phyloP scores from a whole-genome alignment of 768 basidiomycete genomes.

The Boletus sensibilis region DNA sequence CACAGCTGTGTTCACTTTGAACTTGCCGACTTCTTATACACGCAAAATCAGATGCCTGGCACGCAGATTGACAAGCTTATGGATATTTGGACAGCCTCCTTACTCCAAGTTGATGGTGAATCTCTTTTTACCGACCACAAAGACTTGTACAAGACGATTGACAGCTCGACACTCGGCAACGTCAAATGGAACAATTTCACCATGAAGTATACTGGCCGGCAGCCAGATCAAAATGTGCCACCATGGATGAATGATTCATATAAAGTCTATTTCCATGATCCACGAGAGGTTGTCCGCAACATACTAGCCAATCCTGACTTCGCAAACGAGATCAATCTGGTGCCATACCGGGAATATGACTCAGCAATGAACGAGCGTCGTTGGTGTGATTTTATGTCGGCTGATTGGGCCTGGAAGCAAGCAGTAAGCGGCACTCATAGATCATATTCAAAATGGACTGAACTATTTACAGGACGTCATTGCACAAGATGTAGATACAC shows the following conservation, averaged over 20 bases:
- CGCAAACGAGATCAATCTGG: neutral
- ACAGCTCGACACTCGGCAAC: neutral
- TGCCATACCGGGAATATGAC: neutral
- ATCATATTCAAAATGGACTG: neutral
- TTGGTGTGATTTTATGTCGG: neutral
- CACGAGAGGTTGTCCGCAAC: neutral
- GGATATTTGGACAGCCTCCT: neutral
- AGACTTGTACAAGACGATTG: neutral
- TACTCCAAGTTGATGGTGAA: neutral
- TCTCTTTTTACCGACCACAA: neutral
- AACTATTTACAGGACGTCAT: neutral
- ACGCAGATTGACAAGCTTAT: neutral
- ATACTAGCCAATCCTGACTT: neutral
- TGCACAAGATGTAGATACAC: neutral
- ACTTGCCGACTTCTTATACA: neutral
- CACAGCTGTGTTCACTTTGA: neutral
- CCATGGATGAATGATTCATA: constrained; percentile 1
- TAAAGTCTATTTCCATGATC: neutral
- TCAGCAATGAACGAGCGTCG: neutral
- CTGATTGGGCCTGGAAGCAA: neutral
- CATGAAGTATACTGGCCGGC: neutral
- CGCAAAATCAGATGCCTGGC: neutral
- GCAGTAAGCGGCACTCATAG: neutral
- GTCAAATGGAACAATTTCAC: constrained; percentile 2
- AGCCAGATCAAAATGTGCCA: neutral